Evolutionary conservation across 129 eudicot genomes (phyloP).

Genomic region (Helichrysum umbraculigerum): DNA sequence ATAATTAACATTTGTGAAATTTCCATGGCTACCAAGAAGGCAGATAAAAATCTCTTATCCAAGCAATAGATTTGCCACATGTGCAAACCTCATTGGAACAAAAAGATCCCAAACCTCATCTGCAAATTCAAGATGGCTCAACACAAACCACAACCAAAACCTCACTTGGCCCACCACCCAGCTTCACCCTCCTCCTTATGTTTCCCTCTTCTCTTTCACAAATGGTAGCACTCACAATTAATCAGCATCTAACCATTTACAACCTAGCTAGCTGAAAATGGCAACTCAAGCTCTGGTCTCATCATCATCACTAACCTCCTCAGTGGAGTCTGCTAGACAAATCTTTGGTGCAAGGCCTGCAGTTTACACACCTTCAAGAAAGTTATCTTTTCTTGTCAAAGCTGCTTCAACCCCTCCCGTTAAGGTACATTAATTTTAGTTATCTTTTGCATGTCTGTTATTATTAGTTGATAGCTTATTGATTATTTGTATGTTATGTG

Average conservation of each 20-base stretch:
- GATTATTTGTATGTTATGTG: constrained; percentile 12
- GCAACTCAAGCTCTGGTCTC: constrained; percentile 87
- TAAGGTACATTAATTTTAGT: constrained; percentile 54
- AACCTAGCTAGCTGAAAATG: constrained; percentile 38
- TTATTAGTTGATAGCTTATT: constrained; percentile 18
- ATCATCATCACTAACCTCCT: constrained; percentile 83
- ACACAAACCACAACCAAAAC: constrained; percentile 55
- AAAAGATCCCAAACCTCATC: constrained; percentile 62
- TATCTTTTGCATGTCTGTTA: background rate
- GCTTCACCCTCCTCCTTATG: constrained; percentile 38
- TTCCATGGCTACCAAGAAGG: constrained; percentile 23
- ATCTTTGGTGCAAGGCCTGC: constrained; percentile 58
- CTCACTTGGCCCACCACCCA: constrained; percentile 48
- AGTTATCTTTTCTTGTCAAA: constrained; percentile 68
- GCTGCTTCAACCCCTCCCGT: constrained; percentile 95
- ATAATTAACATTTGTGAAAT: background rate
- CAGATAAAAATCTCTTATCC: constrained; percentile 58
- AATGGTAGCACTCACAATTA: constrained; percentile 9
- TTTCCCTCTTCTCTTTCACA: constrained; percentile 25
- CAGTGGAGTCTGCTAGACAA: constrained; percentile 69
- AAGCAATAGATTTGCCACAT: constrained; percentile 50
- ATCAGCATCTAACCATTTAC: constrained; percentile 19
- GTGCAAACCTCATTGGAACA: constrained; percentile 55
- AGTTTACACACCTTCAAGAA: constrained; percentile 46
- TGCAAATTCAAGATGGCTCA: constrained; percentile 36